Conservation (phyloP, 495 filamentous ascomycete genomes). For the Penicillium cataractarum region DNA sequence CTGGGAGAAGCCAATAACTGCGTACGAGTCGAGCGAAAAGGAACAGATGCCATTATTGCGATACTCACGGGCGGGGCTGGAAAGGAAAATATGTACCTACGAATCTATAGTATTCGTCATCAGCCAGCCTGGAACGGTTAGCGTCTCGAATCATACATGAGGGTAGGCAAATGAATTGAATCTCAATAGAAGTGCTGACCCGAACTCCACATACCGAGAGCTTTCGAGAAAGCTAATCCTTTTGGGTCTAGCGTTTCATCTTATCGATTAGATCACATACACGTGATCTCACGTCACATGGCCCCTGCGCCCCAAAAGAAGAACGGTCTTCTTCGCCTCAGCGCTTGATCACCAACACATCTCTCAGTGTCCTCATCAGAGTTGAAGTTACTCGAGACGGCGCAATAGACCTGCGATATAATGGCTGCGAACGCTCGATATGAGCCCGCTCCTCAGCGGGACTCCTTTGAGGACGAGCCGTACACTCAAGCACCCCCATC, state of each 20-base stretch:
- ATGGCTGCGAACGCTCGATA: slow-evolving; percentile 77
- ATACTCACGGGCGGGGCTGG: not conserved
- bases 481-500: slow-evolving; percentile 86
- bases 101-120: not conserved
- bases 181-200: not conserved
- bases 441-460: slow-evolving; percentile 69
- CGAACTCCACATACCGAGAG: not conserved
- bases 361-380: slow-evolving; percentile 11
- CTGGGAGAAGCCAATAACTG: not conserved
- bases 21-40: not conserved
- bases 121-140: not conserved
- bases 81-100: not conserved
- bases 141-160: not conserved
- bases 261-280: slow-evolving; percentile 13
- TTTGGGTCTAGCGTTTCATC: not conserved
- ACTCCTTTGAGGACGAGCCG: slow-evolving; percentile 64
- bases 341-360: slow-evolving; percentile 13
- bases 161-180: not conserved
- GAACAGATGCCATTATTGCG: not conserved
- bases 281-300: slow-evolving; percentile 34
- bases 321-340: slow-evolving; percentile 6
- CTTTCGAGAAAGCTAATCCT: not conserved
- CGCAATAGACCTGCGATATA: slow-evolving; percentile 1
- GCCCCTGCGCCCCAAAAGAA: slow-evolving; percentile 15
- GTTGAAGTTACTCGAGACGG: slow-evolving; percentile 1